A percentile compares a stretch with the other conserved stretches of the same genome.
Conservation (phyloP, 139 green algal genomes). For the Nannochloris sp. region DNA sequence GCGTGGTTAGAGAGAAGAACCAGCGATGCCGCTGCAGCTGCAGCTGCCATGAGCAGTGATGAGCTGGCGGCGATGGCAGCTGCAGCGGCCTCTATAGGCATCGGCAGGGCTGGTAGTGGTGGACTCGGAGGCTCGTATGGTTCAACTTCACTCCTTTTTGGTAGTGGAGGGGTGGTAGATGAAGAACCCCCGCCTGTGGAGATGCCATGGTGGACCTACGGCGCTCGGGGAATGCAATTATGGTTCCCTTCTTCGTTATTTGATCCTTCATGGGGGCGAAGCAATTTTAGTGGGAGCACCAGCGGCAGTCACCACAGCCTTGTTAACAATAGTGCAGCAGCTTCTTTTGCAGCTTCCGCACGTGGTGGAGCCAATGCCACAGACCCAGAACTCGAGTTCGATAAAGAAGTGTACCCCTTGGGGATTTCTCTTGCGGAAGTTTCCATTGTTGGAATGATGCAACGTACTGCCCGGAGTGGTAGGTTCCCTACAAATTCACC, state of each 20-base stretch:
- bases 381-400: slow-evolving; percentile 95
- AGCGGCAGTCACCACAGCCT: no score
- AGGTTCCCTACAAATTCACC: slow-evolving; percentile 2
- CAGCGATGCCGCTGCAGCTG: background rate
- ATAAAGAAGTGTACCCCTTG: slow-evolving; percentile 89
- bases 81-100: background rate
- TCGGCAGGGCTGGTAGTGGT: background rate
- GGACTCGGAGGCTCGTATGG: no score
- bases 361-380: background rate
- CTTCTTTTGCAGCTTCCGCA: slow-evolving; percentile 5
- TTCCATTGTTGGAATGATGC: slow-evolving; percentile 73
- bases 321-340: slow-evolving; percentile 9
- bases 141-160: background rate
- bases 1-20: background rate
- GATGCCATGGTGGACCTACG: slow-evolving; percentile 94
- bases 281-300: slow-evolving; percentile 4
- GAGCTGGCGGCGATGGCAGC: background rate
- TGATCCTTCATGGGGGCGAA: background rate
- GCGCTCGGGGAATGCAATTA: slow-evolving; percentile 84
- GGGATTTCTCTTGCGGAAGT: slow-evolving; percentile 79
- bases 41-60: slow-evolving; percentile 12
- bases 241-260: slow-evolving; percentile 74
- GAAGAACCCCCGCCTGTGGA: slow-evolving; percentile 42
- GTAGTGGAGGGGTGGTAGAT: background rate
- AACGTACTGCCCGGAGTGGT: slow-evolving; percentile 40